Conservation (phyloP, 108 stramenopile species). For the Thalassiosira profunda region DNA sequence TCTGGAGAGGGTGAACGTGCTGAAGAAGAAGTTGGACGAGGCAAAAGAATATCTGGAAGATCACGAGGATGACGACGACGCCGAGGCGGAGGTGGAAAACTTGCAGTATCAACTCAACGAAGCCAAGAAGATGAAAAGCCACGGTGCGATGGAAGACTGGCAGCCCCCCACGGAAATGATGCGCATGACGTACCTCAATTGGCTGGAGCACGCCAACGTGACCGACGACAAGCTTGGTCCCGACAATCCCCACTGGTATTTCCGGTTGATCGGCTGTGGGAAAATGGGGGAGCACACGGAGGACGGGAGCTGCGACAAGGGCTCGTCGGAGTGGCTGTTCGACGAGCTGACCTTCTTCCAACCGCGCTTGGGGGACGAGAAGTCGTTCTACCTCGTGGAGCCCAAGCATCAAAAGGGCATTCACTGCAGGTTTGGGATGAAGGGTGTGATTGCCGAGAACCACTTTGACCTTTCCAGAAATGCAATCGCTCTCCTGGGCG, state of each 20-base stretch:
- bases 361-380: conserved; percentile 43
- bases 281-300: conserved; percentile 51
- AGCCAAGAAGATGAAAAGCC: conserved; percentile 7
- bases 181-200: conserved; percentile 84
- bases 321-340: conserved; percentile 72
- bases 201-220: conserved; percentile 81
- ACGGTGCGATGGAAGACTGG: conserved; percentile 54
- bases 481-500: conserved; percentile 83
- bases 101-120: conserved; percentile 11
- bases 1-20: conserved; percentile 11
- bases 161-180: conserved; percentile 78
- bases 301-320: conserved; percentile 66
- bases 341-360: conserved; percentile 91
- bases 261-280: conserved; percentile 79
- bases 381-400: conserved; percentile 88
- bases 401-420: conserved; percentile 90
- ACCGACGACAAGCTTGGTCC: conserved; percentile 66
- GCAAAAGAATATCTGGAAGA: conserved; percentile 13
- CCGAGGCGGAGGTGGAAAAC: conserved; percentile 8
- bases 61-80: conserved; percentile 41
- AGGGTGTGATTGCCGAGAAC: conserved; percentile 92
- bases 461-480: conserved; percentile 96
- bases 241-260: conserved; percentile 94
- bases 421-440: conserved; percentile 97
- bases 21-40: conserved; percentile 11